These are phyloP conservation scores for Helotiales sp. DNA, from an alignment of 2,329 filamentous ascomycete genomes.

Conservation along the genomic window DNA sequence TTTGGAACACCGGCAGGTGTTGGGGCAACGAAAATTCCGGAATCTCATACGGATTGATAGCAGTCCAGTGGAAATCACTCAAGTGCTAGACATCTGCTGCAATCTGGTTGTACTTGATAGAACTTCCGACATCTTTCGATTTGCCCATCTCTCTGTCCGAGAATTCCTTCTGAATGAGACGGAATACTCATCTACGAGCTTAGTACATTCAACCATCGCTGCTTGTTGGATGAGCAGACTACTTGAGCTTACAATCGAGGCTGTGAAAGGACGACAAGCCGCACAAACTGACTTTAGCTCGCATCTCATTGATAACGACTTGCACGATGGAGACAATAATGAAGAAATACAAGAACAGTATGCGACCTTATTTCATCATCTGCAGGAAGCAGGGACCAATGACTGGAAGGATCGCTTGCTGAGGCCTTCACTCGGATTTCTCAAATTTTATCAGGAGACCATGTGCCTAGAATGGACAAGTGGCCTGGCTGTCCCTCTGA, in stretches of 20 bases:
- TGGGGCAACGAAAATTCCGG: conserved; percentile 6
- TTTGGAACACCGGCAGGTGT: background rate
- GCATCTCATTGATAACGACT: too few species aligned
- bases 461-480: background rate
- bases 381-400: background rate
- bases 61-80: conserved; percentile 1
- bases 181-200: background rate
- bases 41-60: conserved; percentile 1
- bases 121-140: conserved; percentile 13
- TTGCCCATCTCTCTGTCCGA: conserved; percentile 18
- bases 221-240: background rate
- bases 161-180: conserved; percentile 14
- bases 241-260: background rate
- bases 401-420: background rate
- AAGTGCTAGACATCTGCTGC: conserved; percentile 14
- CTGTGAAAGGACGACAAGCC: too few species aligned
- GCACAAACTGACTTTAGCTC: too few species aligned
- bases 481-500: background rate
- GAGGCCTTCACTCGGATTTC: background rate
- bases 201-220: background rate
- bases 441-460: background rate
- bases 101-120: conserved; percentile 17
- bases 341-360: too few species aligned
- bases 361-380: background rate
- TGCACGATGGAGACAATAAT: too few species aligned